Evolutionary conservation across 2,329 filamentous ascomycete species (phyloP).

Genomic region (Alternaria arbusti): DNA sequence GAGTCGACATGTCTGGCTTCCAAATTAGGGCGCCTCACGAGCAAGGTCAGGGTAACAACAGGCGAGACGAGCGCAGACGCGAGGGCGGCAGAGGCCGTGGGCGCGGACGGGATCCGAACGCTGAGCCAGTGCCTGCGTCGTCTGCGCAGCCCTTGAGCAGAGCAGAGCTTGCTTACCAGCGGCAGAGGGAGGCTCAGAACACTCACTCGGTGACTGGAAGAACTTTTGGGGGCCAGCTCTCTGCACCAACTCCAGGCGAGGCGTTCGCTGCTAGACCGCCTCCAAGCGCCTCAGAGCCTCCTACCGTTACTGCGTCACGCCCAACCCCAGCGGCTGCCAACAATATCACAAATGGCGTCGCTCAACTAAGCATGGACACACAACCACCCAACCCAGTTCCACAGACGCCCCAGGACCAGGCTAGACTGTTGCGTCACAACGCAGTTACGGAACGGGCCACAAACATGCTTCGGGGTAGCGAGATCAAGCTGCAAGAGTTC

Average conservation of each 20-base stretch:
- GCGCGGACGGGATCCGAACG: slow-evolving; percentile 84
- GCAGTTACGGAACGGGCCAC: slow-evolving; percentile 86
- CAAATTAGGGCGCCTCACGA: slow-evolving; percentile 77
- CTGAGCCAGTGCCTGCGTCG: slow-evolving; percentile 76
- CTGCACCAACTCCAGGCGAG: slow-evolving; percentile 55
- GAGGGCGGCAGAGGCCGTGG: slow-evolving; percentile 60
- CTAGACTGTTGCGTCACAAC: slow-evolving; percentile 77
- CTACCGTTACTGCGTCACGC: slow-evolving; percentile 50
- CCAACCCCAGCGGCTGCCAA: slow-evolving; percentile 25
- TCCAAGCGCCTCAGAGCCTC: slow-evolving; percentile 42
- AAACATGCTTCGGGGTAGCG: slow-evolving; percentile 79
- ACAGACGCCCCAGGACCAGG: slow-evolving; percentile 76
- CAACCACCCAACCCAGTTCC: slow-evolving; percentile 22
- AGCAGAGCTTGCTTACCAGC: slow-evolving; percentile 89
- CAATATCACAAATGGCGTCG: slow-evolving; percentile 27
- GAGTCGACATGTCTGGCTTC: slow-evolving; percentile 87
- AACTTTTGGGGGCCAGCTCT: slow-evolving; percentile 85
- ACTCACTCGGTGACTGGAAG: slow-evolving; percentile 80
- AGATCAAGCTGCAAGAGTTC: slow-evolving; percentile 77
- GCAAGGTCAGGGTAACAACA: slow-evolving; percentile 52
- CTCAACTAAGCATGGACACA: slow-evolving; percentile 43
- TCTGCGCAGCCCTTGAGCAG: slow-evolving; percentile 81
- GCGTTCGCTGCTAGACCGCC: slow-evolving; percentile 57
- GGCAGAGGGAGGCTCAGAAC: slow-evolving; percentile 89
- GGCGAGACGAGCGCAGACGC: slow-evolving; percentile 48